These are phyloP conservation scores for Salix koriyanagi DNA, from an alignment of 345 rosid genomes.

Conservation along the genomic window DNA sequence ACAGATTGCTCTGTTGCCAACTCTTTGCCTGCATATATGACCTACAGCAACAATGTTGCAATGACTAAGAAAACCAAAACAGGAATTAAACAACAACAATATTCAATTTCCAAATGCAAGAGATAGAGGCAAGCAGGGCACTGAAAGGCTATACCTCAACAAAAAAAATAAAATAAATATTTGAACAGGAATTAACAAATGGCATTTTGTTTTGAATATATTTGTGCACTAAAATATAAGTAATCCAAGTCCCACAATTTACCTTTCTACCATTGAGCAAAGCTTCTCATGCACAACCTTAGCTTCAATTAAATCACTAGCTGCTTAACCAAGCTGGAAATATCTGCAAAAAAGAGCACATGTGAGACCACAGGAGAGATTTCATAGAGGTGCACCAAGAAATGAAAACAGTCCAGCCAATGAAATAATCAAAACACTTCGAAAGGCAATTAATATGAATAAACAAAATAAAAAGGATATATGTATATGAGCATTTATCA, in stretches of 20 bases:
- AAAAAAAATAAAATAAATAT: constrained; percentile 30
- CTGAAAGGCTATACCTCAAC: constrained; percentile 53
- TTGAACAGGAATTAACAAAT: neutral
- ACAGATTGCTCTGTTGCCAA: constrained; percentile 67
- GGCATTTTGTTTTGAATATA: too few species aligned
- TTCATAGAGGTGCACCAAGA: too few species aligned
- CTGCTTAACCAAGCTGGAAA: constrained; percentile 96
- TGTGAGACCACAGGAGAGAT: neutral
- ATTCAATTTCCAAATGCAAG: neutral
- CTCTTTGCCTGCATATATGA: constrained; percentile 51
- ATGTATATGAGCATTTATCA: too few species aligned
- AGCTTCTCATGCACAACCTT: constrained; percentile 72
- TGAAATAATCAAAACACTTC: too few species aligned
- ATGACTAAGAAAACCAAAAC: constrained; percentile 11
- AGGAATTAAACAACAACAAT: constrained; percentile 12
- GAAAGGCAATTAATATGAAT: too few species aligned
- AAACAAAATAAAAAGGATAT: too few species aligned
- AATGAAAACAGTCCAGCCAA: neutral
- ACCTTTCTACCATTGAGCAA: constrained; percentile 96
- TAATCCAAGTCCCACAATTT: neutral
- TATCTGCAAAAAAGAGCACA: constrained; percentile 41
- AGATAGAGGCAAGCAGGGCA: neutral
- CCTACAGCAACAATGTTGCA: neutral
- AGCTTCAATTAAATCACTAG: constrained; percentile 92
- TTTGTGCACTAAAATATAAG: neutral